Percentiles rank a stretch among this genome's conserved stretches.
These are phyloP conservation scores for Aspergillus sp. DNA, from an alignment of 2,329 filamentous ascomycete species.

Conservation along the genomic window DNA sequence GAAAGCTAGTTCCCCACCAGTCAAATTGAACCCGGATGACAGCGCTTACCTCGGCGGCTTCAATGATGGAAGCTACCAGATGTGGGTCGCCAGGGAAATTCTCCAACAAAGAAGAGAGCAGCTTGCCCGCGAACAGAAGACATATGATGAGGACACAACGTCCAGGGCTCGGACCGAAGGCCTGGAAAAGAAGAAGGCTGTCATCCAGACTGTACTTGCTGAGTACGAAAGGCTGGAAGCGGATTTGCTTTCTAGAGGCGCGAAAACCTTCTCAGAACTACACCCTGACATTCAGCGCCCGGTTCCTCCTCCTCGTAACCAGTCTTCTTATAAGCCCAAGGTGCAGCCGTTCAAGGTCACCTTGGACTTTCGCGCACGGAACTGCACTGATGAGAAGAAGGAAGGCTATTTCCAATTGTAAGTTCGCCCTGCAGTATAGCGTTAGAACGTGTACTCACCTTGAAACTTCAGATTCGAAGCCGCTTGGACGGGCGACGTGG, in stretches of 20 bases:
- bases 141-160: slow-evolving; percentile 20
- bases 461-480: slow-evolving; percentile 56
- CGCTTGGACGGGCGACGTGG: slow-evolving; percentile 68
- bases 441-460: neutral
- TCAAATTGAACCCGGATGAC: slow-evolving; percentile 42
- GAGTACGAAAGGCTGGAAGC: slow-evolving; percentile 58
- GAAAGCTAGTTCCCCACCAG: neutral
- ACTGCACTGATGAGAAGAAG: slow-evolving; percentile 55
- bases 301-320: neutral
- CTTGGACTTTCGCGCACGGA: slow-evolving; percentile 52
- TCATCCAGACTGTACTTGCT: slow-evolving; percentile 52
- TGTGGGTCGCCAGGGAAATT: slow-evolving; percentile 51
- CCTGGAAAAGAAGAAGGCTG: slow-evolving; percentile 55
- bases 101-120: slow-evolving; percentile 36
- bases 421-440: slow-evolving; percentile 43
- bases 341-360: slow-evolving; percentile 47
- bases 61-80: slow-evolving; percentile 58
- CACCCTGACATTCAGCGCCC: slow-evolving; percentile 46
- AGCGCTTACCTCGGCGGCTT: slow-evolving; percentile 53
- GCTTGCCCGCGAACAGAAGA: slow-evolving; percentile 38
- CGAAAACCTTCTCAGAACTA: slow-evolving; percentile 66
- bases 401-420: slow-evolving; percentile 64
- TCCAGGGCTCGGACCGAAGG: slow-evolving; percentile 20
- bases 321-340: neutral
- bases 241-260: slow-evolving; percentile 57